Evolutionary conservation across 805 yeast genomes (phyloP).

Genomic region (Crinitomyces ghanaensis): DNA sequence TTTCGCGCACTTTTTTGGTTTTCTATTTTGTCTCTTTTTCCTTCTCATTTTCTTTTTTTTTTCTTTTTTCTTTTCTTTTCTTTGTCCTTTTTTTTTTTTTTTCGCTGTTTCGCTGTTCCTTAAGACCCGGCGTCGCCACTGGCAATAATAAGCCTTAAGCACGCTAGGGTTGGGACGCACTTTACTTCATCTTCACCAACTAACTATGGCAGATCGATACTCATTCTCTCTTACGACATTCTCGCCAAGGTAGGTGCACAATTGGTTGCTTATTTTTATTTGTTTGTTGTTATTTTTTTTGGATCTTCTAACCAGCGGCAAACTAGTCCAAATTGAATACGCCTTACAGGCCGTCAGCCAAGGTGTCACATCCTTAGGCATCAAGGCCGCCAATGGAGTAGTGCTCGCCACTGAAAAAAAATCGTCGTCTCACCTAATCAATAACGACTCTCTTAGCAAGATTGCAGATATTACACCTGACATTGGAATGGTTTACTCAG

Average conservation of each 20-base stretch:
- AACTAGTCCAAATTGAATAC: conserved; percentile 93
- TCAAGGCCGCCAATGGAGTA: conserved; percentile 88
- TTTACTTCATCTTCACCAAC: no score
- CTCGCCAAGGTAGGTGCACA: conserved; percentile 69
- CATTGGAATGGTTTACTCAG: conserved; percentile 92
- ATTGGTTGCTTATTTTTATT: neutral
- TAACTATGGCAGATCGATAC: conserved; percentile 94
- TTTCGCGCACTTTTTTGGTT: no score
- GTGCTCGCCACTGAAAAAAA: conserved; percentile 96
- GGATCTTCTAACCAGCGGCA: conserved; percentile 53
- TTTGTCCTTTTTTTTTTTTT: no score
- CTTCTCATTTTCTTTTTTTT: no score
- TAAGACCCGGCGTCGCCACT: no score
- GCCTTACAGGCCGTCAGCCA: conserved; percentile 96
- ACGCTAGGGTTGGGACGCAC: no score
- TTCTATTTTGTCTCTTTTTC: no score
- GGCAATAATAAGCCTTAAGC: no score
- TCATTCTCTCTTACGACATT: conserved; percentile 95
- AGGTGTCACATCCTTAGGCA: conserved; percentile 95
- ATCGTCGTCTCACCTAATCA: conserved; percentile 64
- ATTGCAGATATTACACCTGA: conserved; percentile 83
- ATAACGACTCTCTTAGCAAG: conserved; percentile 64
- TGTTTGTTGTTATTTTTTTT: conserved; percentile 1
- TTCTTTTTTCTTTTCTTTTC: no score
- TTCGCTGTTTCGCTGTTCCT: no score